Percentiles rank a stretch among this genome's conserved stretches.
phyloP scores from a whole-genome alignment of 805 yeast species.

The Saturnispora ahearnii region DNA sequence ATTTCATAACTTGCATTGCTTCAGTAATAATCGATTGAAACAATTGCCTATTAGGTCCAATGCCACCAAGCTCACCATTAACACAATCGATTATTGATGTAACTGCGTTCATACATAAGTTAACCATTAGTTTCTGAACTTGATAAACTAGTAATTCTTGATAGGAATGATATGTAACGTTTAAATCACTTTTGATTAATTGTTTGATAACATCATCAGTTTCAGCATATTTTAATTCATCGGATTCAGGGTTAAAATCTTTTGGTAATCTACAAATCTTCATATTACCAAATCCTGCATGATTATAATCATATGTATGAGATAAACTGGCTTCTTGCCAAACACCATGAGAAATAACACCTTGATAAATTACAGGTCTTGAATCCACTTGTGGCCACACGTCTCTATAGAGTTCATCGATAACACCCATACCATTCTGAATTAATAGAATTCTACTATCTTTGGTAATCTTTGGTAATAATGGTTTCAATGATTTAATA shows the following conservation, averaged over 20 bases:
- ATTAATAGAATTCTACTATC: constrained; percentile 53
- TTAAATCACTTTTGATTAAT: constrained; percentile 24
- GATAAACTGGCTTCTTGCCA: constrained; percentile 31
- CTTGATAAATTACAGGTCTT: constrained; percentile 59
- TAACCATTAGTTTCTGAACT: constrained; percentile 67
- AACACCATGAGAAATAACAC: constrained; percentile 80
- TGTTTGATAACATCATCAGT: constrained; percentile 14
- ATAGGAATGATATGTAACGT: constrained; percentile 28
- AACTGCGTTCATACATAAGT: constrained; percentile 76
- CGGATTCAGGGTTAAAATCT: constrained; percentile 11
- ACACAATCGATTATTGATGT: constrained; percentile 69
- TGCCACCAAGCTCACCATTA: constrained; percentile 62
- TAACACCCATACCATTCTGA: constrained; percentile 83
- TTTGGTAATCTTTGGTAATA: constrained; percentile 38
- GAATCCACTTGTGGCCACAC: constrained; percentile 41
- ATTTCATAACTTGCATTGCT: constrained; percentile 33
- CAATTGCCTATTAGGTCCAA: constrained; percentile 28
- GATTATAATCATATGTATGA: constrained; percentile 39
- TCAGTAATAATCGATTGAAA: constrained; percentile 38
- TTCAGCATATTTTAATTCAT: not conserved
- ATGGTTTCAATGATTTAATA: constrained; percentile 47
- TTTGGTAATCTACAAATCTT: constrained; percentile 50
- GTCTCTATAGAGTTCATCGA: constrained; percentile 39
- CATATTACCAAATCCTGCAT: constrained; percentile 66
- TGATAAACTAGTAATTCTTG: constrained; percentile 46